Conservation (phyloP, 1,284 basidiomycete species). For the Phaffia rhodozyma region DNA sequence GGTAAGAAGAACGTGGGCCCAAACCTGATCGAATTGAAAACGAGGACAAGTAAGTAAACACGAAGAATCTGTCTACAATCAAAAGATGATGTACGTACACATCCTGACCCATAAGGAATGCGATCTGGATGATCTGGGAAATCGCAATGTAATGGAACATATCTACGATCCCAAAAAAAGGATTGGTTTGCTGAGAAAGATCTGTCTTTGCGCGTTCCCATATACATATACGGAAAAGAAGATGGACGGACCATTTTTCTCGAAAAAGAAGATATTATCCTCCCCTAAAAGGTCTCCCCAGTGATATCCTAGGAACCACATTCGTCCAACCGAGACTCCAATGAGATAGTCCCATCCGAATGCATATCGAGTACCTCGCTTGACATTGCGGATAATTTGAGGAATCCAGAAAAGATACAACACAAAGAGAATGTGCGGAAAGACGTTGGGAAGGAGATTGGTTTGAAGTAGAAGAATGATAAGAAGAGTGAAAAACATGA, state of each 20-base stretch:
- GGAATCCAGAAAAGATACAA: constrained; percentile 12
- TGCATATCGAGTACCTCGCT: background rate
- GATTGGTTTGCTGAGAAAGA: no score
- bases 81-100: no score
- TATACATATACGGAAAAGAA: no score
- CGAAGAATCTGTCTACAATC: no score
- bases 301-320: constrained; percentile 1
- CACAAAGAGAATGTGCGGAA: constrained; percentile 11
- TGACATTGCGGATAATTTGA: constrained; percentile 10
- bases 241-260: constrained; percentile 1
- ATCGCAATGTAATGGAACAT: no score
- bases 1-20: no score
- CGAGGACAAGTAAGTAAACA: no score
- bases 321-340: background rate
- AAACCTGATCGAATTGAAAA: no score
- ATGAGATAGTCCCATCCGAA: constrained; percentile 14
- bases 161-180: no score
- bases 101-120: no score
- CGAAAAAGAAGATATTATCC: constrained; percentile 13
- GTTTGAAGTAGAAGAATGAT: constrained; percentile 12
- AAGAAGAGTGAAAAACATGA: background rate
- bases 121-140: no score
- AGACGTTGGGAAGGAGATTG: constrained; percentile 3
- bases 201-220: no score
- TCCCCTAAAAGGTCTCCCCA: background rate